Conservation (phyloP, 495 filamentous ascomycete genomes). For the Penicillium mononematosum region DNA sequence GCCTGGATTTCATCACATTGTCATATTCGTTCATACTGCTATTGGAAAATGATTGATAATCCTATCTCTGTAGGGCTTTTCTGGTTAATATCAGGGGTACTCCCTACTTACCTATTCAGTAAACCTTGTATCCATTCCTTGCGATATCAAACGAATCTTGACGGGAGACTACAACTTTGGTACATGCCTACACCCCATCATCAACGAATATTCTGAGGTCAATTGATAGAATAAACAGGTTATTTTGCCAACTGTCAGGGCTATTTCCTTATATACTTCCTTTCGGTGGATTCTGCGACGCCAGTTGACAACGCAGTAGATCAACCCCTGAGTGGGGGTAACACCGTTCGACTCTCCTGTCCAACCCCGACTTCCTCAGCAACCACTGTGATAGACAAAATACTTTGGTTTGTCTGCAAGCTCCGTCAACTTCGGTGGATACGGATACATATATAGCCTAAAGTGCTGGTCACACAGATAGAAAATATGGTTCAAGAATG, state of each 20-base stretch:
- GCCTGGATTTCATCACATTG: neutral
- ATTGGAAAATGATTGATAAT: neutral
- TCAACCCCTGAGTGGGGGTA: neutral
- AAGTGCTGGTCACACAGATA: neutral
- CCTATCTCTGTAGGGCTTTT: neutral
- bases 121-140: neutral
- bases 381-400: neutral
- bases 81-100: neutral
- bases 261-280: neutral
- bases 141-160: neutral
- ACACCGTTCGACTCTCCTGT: neutral
- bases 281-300: neutral
- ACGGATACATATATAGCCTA: too few relatives aligned
- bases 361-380: neutral
- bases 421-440: neutral
- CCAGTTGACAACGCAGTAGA: neutral
- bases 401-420: neutral
- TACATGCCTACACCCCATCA: neutral
- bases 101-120: neutral
- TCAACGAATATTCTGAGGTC: neutral
- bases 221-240: neutral
- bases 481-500: neutral
- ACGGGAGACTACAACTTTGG: neutral
- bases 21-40: neutral
- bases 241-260: neutral